Conservation (phyloP, 345 rosid genomes). For the Adansonia digitata region DNA sequence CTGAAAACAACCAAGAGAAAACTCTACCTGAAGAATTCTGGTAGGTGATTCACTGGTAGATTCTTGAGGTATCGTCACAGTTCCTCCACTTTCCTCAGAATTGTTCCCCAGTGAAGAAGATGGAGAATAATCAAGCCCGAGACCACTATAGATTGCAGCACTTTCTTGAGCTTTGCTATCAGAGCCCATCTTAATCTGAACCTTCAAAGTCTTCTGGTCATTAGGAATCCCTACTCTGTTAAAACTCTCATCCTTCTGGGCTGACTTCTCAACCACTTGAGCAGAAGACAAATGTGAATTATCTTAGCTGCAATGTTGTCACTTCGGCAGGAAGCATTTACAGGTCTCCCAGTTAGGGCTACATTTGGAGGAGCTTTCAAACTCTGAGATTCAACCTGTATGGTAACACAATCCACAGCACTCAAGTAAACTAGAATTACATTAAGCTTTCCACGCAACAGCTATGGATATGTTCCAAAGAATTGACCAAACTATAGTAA, state of each 20-base stretch:
- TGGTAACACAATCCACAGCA: slow-evolving; percentile 19
- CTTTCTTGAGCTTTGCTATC: slow-evolving; percentile 36
- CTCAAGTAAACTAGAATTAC: slow-evolving; percentile 18
- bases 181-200: slow-evolving; percentile 58
- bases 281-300: slow-evolving; percentile 22
- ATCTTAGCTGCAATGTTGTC: slow-evolving; percentile 26
- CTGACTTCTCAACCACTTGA: slow-evolving; percentile 25
- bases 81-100: slow-evolving; percentile 38
- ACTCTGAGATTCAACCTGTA: slow-evolving; percentile 46
- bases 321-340: slow-evolving; percentile 17
- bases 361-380: slow-evolving; percentile 31
- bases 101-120: slow-evolving; percentile 41
- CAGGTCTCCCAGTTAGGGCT: slow-evolving; percentile 18
- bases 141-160: slow-evolving; percentile 43
- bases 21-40: slow-evolving; percentile 61
- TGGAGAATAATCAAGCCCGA: slow-evolving; percentile 62
- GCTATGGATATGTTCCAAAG: slow-evolving; percentile 8
- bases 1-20: slow-evolving; percentile 14
- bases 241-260: slow-evolving; percentile 28
- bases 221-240: slow-evolving; percentile 22
- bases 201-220: slow-evolving; percentile 39
- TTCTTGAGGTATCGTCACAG: slow-evolving; percentile 18
- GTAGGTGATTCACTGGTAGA: slow-evolving; percentile 41
- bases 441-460: slow-evolving; percentile 3
- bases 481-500: slow-evolving; percentile 1